phyloP scores from a whole-genome alignment of 2,329 filamentous ascomycete species.

The Thermothelomyces thermophilus region DNA sequence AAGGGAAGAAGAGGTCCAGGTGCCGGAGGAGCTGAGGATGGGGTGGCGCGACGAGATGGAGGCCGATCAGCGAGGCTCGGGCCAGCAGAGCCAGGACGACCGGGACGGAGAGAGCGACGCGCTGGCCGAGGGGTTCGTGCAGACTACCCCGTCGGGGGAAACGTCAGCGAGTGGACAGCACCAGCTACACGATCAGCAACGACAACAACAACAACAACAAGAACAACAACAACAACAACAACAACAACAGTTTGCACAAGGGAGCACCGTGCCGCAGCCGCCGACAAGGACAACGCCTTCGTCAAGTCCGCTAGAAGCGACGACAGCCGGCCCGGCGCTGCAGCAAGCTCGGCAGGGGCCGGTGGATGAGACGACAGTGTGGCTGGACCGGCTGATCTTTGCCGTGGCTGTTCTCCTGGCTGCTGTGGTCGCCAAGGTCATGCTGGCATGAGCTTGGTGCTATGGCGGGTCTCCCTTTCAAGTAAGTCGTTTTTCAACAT shows the following conservation, averaged over 20 bases:
- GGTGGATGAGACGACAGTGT: slow-evolving; percentile 55
- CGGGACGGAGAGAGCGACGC: slow-evolving; percentile 40
- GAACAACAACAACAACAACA: slow-evolving; percentile 13
- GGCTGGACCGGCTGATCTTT: slow-evolving; percentile 77
- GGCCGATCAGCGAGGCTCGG: neutral
- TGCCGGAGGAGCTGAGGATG: slow-evolving; percentile 55
- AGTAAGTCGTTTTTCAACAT: neutral
- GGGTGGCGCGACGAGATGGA: slow-evolving; percentile 67
- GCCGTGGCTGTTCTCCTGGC: slow-evolving; percentile 63
- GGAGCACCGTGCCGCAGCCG: slow-evolving; percentile 13
- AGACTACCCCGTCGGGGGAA: slow-evolving; percentile 36
- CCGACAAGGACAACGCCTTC: slow-evolving; percentile 17
- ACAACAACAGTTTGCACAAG: slow-evolving; percentile 11
- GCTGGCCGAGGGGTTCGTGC: slow-evolving; percentile 53
- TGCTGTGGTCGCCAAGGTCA: slow-evolving; percentile 59
- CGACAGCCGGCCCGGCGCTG: slow-evolving; percentile 17
- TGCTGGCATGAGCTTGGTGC: slow-evolving; percentile 26
- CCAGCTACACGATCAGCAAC: neutral
- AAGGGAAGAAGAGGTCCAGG: slow-evolving; percentile 35
- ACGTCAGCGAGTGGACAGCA: slow-evolving; percentile 4
- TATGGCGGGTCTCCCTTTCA: neutral
- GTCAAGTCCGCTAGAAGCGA: slow-evolving; percentile 9
- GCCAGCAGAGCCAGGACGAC: slow-evolving; percentile 15
- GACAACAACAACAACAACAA: neutral
- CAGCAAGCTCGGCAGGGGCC: slow-evolving; percentile 19